Conservation (phyloP, 2,329 filamentous ascomycete species). For the Aureobasidium leucospermi region DNA sequence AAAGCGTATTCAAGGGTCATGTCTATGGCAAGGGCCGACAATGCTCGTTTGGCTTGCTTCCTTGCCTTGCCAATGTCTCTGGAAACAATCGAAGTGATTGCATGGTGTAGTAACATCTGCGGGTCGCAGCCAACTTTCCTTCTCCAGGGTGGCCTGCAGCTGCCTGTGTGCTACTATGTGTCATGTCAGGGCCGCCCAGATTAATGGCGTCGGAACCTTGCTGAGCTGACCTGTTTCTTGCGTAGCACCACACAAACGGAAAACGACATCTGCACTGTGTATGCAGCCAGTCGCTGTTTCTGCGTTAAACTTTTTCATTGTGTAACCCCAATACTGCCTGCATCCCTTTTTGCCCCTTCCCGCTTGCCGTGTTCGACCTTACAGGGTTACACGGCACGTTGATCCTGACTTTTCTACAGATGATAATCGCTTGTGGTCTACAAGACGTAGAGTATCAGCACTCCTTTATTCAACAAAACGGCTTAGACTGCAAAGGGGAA, state of each 20-base stretch:
- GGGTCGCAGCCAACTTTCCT: neutral
- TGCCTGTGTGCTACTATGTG: neutral
- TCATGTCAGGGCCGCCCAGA: neutral
- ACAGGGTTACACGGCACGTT: too few relatives aligned
- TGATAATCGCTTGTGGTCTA: neutral
- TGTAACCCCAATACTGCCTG: neutral
- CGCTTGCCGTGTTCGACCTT: too few relatives aligned
- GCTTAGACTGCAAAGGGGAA: neutral
- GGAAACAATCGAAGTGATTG: neutral
- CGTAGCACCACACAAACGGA: neutral
- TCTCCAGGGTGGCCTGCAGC: neutral
- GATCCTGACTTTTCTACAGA: too few relatives aligned
- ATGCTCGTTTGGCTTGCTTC: neutral
- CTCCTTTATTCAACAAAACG: neutral
- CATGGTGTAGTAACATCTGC: neutral
- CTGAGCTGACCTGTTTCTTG: neutral
- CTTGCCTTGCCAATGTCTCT: constrained; percentile 2
- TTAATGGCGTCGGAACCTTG: neutral
- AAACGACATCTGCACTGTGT: too few relatives aligned
- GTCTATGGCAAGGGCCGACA: neutral
- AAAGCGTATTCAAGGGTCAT: neutral
- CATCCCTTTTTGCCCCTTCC: too few relatives aligned
- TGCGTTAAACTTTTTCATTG: neutral
- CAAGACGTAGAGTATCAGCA: neutral
- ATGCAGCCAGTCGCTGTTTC: too few relatives aligned